Base-by-base conservation (phyloP, 441 rosid species). In the Codiaeum variegatum region DNA sequence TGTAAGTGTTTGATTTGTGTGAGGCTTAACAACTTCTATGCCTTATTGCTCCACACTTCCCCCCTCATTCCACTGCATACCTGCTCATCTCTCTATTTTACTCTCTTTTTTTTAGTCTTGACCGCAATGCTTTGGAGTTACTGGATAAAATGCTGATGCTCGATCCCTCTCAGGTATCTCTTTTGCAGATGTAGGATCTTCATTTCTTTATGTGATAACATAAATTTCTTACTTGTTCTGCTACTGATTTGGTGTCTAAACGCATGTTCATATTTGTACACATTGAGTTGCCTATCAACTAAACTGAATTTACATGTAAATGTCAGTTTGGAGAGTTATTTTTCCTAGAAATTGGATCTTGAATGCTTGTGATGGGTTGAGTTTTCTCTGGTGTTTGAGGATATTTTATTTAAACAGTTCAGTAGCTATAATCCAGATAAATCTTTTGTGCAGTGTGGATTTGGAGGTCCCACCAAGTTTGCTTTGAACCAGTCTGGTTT, bases 91-190 rank as follows among this genome's bases (percentile, higher is more conserved):
- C 16, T 49, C 1, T 49, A 2, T 46, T 46, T 10, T 46, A 4
- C 7, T 8, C 15, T 54, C 1, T 54, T 9, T 21, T 6, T 21
- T 46, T 2, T 10, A 91, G 95, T 72, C 91, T 95, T 81, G 97
- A 93, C 66, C 94, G 95, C 28, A 90, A 91, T 86, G 99, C 99
- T 72, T 81, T 95, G 83, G 98, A 95, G 61, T 84, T 95, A 68
- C 75, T 95, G 76, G 99, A 95, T 77, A 91, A 63, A 83, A 93
- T 95, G 99, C 81, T 93, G 78, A 88, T 85, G n/a, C 99, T 95
- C 42, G 98, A 95, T 82, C 99, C 98, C 11, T 72, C 92, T 31
- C 94, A 92, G 99, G 99, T 95, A 89, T 66, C 51, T 36, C 51
- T 47, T 62, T 28, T 36, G 66, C 26, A 21, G 31, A 42, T 47